Base-by-base conservation (phyloP, 176 grass and related monocot species). In the Triticum dicoccoides region DNA sequence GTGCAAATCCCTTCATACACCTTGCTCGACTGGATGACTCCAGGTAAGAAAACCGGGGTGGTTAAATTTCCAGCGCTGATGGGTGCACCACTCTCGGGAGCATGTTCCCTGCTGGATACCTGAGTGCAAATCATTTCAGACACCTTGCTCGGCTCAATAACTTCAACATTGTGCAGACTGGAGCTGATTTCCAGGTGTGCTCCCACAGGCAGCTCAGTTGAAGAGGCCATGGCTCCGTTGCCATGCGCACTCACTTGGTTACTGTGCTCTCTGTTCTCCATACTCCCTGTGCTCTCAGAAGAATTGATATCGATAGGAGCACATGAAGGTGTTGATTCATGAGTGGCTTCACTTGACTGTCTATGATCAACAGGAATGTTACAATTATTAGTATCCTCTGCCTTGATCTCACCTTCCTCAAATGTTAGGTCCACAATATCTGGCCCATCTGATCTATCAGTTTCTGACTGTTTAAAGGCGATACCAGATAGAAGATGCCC, bases 221-320 rank as follows among this genome's bases (percentile, higher is more conserved):
- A 81, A 87, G 81, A 76, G 30, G 49, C 12, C 5, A 80, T 69
- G 71, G 42, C 38, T 42, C 61, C 67, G 54, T 35, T 69, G 41
- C 11, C 76, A 27, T 79, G 24, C 25, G 65, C 58, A 73, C 69
- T 64, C 37, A 63, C 62, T 91, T 83, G 86, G 61, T 24, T 45
- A 59, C 58, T 24, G n/a, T 80, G 79, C 77, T 85, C 87, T 73
- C 11, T 41, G 35, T 51, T 82, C 42, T 86, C 78, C 9, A 35
- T 42, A 61, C 41, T 73, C 52, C 84, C 80, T 87, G 61, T 61
- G 61, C 66, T 73, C 81, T 88, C 81, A 66, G 86, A 82, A 73
- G 81, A 85, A 72, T 75, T 92, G 39, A 85, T 85, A 52, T 83
- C 86, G 42, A 84, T 86, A 83, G 27, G 62, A 80, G 41, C 42